Percentiles rank a stretch among this genome's conserved stretches.
Evolutionary conservation across 768 basidiomycete species (phyloP).

Genomic region (Phanerochaete carnosa): DNA sequence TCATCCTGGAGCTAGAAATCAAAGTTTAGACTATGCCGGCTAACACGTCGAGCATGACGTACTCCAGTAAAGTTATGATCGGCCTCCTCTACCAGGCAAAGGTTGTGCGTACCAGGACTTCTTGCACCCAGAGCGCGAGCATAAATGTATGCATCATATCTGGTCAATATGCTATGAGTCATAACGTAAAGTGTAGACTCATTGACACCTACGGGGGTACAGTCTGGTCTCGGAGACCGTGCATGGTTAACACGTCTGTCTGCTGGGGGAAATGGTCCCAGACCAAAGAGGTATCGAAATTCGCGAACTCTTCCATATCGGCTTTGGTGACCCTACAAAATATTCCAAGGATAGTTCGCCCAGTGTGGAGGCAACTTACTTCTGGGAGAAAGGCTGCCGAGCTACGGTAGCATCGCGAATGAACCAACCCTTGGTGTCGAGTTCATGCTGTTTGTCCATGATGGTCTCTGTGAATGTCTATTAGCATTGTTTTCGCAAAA

Average conservation of each 20-base stretch:
- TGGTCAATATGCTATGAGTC: conserved; percentile 23
- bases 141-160: conserved; percentile 73
- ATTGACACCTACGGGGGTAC: conserved; percentile 61
- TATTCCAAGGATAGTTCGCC: neutral
- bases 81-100: conserved; percentile 68
- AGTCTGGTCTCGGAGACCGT: conserved; percentile 66
- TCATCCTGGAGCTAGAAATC: conserved; percentile 38
- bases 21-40: neutral
- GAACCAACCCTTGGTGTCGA: conserved; percentile 56
- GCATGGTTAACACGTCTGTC: conserved; percentile 70
- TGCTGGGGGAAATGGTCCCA: conserved; percentile 63
- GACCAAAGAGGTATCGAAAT: conserved; percentile 65
- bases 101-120: conserved; percentile 63
- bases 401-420: conserved; percentile 67
- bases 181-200: neutral
- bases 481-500: neutral
- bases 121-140: conserved; percentile 55
- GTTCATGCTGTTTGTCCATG: conserved; percentile 39
- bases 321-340: conserved; percentile 22
- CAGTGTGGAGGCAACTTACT: too few relatives aligned
- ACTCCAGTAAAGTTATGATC: conserved; percentile 78
- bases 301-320: conserved; percentile 59
- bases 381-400: conserved; percentile 49
- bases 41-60: conserved; percentile 8
- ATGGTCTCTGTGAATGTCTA: conserved; percentile 1